phyloP scores from a whole-genome alignment of 192 early-diverging fungal genomes.

The Podochytrium sp. region DNA sequence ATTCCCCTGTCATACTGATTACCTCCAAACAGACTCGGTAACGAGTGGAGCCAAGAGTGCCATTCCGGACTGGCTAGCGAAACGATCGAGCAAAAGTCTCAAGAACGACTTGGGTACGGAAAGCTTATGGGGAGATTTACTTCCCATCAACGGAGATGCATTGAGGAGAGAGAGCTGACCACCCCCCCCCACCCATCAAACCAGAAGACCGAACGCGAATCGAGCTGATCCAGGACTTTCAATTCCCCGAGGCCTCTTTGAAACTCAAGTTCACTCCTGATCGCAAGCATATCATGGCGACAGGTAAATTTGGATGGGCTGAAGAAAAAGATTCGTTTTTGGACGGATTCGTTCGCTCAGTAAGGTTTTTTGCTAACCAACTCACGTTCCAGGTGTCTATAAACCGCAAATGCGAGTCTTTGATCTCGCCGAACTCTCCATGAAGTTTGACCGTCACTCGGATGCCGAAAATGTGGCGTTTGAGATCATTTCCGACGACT shows the following conservation, averaged over 20 bases:
- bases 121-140: background rate
- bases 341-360: background rate
- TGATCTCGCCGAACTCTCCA: slow-evolving; percentile 88
- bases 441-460: slow-evolving; percentile 98
- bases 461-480: slow-evolving; percentile 86
- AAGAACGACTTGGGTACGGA: slow-evolving; percentile 80
- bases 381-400: slow-evolving; percentile 69
- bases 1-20: slow-evolving; percentile 76
- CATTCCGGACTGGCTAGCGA: slow-evolving; percentile 95
- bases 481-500: slow-evolving; percentile 92
- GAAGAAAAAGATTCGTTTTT: slow-evolving; percentile 22
- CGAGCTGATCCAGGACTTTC: slow-evolving; percentile 97
- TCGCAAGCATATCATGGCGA: slow-evolving; percentile 87
- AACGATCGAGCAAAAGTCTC: slow-evolving; percentile 81
- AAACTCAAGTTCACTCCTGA: slow-evolving; percentile 84
- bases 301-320: slow-evolving; percentile 52
- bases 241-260: slow-evolving; percentile 92
- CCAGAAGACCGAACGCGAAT: slow-evolving; percentile 87
- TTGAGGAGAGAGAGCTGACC: too few species aligned
- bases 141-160: too few species aligned
- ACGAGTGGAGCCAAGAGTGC: slow-evolving; percentile 59
- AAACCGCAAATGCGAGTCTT: slow-evolving; percentile 96
- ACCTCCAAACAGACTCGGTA: slow-evolving; percentile 58
- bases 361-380: background rate
- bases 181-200: too few species aligned